A percentile compares a stretch with the other conserved stretches of the same genome.
Conservation (phyloP, 768 basidiomycete genomes). For the Rhodotorula taiwanensis region DNA sequence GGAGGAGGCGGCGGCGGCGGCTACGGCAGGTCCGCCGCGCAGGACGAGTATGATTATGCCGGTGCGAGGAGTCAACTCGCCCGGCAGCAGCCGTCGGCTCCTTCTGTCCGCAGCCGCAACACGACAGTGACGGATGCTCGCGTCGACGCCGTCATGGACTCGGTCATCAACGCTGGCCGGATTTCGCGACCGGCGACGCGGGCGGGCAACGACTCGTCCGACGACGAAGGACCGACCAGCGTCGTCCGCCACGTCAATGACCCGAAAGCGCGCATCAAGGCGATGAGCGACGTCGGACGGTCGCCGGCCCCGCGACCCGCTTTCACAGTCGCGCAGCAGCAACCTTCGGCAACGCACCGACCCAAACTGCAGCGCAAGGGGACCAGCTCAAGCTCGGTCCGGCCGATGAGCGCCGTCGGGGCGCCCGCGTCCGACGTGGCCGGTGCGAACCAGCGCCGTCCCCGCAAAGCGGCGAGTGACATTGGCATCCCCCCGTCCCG, state of each 20-base stretch:
- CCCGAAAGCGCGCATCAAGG: slow-evolving; percentile 24
- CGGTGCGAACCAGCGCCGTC: background rate
- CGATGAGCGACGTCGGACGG: slow-evolving; percentile 29
- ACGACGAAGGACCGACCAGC: slow-evolving; percentile 25
- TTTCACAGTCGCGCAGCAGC: background rate
- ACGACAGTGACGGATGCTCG: background rate
- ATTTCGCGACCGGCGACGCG: background rate
- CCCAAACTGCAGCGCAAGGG: slow-evolving; percentile 22
- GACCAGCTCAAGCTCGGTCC: slow-evolving; percentile 10
- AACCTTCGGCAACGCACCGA: background rate
- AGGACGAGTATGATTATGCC: slow-evolving; percentile 7
- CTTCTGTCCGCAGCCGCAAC: too few relatives aligned
- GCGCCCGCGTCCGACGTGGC: background rate
- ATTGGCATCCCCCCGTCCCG: slow-evolving; percentile 11
- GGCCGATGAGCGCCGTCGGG: background rate
- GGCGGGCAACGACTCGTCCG: slow-evolving; percentile 1
- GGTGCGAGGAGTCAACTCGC: slow-evolving; percentile 12
- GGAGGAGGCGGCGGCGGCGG: background rate
- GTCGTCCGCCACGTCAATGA: slow-evolving; percentile 30
- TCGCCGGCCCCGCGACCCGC: background rate
- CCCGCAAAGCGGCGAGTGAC: slow-evolving; percentile 30
- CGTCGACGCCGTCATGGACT: slow-evolving; percentile 10
- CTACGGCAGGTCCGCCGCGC: background rate
- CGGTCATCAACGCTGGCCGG: slow-evolving; percentile 10
- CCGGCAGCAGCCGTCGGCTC: background rate